Percentiles rank a stretch among this genome's conserved stretches.
Conservation (phyloP, 352 stramenopile species). For the Pythium rhizo-oryzae region DNA sequence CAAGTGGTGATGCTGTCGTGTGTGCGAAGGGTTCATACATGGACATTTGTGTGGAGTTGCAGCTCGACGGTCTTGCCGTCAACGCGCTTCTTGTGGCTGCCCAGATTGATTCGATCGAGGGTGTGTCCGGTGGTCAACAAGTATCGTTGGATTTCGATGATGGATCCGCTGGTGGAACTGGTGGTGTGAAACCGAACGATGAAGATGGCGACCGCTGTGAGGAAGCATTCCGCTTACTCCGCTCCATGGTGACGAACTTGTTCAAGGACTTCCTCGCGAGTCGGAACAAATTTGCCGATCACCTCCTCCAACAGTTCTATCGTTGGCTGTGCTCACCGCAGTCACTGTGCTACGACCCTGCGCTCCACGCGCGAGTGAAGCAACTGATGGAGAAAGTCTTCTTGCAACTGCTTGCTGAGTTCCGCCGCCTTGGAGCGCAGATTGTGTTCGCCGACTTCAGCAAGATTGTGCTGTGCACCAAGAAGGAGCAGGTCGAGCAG, state of each 20-base stretch:
- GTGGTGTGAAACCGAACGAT: constrained; percentile 18
- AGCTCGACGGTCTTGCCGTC: constrained; percentile 74
- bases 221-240: constrained; percentile 92
- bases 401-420: constrained; percentile 92
- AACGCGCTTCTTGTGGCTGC: constrained; percentile 75
- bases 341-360: constrained; percentile 94
- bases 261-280: constrained; percentile 93
- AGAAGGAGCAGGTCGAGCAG: constrained; percentile 74
- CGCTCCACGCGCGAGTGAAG: constrained; percentile 94
- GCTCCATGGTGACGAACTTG: constrained; percentile 92
- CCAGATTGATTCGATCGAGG: constrained; percentile 78
- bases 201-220: constrained; percentile 78
- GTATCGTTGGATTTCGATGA: constrained; percentile 72
- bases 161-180: background rate
- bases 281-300: constrained; percentile 93
- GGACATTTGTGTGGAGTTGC: constrained; percentile 72
- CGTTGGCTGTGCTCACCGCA: constrained; percentile 92
- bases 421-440: constrained; percentile 93
- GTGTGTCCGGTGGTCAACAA: constrained; percentile 44
- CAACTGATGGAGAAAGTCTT: constrained; percentile 96
- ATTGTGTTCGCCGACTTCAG: constrained; percentile 93
- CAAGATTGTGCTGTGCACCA: constrained; percentile 71
- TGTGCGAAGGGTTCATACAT: constrained; percentile 92
- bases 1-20: constrained; percentile 71
- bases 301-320: constrained; percentile 97